Base-by-base conservation (phyloP, 78 protist genomes). In the Neovahlkampfia damariscottae region DNA sequence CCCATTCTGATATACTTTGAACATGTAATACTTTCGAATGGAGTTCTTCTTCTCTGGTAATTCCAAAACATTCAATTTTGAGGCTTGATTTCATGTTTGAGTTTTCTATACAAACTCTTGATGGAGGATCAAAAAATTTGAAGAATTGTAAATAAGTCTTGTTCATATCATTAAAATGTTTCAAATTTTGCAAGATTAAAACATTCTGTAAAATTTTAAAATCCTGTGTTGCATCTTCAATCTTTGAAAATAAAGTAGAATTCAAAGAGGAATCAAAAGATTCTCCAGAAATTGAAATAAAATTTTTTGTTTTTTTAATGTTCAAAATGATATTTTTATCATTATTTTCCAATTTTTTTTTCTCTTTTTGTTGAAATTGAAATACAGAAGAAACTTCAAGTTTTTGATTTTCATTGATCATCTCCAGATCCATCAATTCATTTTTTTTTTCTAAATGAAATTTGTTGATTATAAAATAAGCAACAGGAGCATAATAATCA, bases 1-100 rank as follows among this genome's bases (percentile, higher is more conserved):
- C 94, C 97, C 97, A 94, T 10, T 68, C 39, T 0, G 90, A 82
- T 50, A 88, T 41, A 0, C 89, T 76, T 82, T 91, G 95, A 28
- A 94, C 97, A 70, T 94, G 95, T 50, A 88, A 40, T 31, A 37
- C 7, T n/a, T 31, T 3, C 3, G 80, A 3, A 66, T 66, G 62
- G 62, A 50, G 62, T 19, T 19, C 19, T 69, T 69, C 10, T 19
- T 19, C 19, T 10, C 72, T 31, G 72, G 19, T 31, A 19, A 19
- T 19, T 50, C 37, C 62, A 50, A 50, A 50, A 19, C 19, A 50
- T 50, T 50, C 62, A 50, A 19, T 19, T 50, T 19, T 50, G 19
- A 50, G 62, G 62, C 62, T 19, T 19, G 62, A 69, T 19, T 19
- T 28, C 10, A 19, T n/a, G 29, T 31, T 30, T 19, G 19, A 19